A percentile compares a stretch with the other conserved stretches of the same genome.
phyloP scores from a whole-genome alignment of 495 filamentous ascomycete species.

The Trichoderma orchidacearum region DNA sequence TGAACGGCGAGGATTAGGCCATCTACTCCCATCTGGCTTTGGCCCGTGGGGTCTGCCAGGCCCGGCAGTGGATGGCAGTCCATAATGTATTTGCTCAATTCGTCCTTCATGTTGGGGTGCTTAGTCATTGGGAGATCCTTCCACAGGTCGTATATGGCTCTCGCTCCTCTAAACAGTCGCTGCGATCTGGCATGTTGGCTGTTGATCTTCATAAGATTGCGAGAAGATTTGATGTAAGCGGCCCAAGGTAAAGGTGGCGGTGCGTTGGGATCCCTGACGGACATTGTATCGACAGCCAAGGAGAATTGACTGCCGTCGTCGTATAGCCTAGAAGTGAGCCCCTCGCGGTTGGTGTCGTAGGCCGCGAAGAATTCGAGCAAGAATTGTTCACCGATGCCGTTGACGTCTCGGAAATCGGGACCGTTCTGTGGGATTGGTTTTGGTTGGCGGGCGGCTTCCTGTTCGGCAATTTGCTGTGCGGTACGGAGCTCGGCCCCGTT shows the following conservation, averaged over 20 bases:
- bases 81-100: slow-evolving; percentile 58
- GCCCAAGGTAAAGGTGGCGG: slow-evolving; percentile 45
- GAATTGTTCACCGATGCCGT: slow-evolving; percentile 60
- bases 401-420: slow-evolving; percentile 63
- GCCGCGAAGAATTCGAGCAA: slow-evolving; percentile 57
- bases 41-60: slow-evolving; percentile 55
- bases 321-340: slow-evolving; percentile 54
- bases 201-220: slow-evolving; percentile 63
- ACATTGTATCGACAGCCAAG: slow-evolving; percentile 48
- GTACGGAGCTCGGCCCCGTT: slow-evolving; percentile 60
- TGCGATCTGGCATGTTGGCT: slow-evolving; percentile 43
- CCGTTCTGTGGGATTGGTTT: slow-evolving; percentile 54
- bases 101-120: slow-evolving; percentile 52
- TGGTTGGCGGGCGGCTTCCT: slow-evolving; percentile 19
- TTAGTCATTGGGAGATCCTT: slow-evolving; percentile 54
- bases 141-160: slow-evolving; percentile 58
- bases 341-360: slow-evolving; percentile 59
- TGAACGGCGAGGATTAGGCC: slow-evolving; percentile 71
- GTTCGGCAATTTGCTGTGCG: slow-evolving; percentile 45
- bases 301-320: slow-evolving; percentile 70
- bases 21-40: slow-evolving; percentile 48
- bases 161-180: slow-evolving; percentile 49
- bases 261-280: slow-evolving; percentile 36
- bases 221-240: slow-evolving; percentile 61
- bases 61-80: slow-evolving; percentile 69